A percentile compares a stretch with the other conserved stretches of the same genome.
These are phyloP conservation scores for Pleoardoris graminearum DNA, from an alignment of 2,329 filamentous ascomycete species.

Conservation along the genomic window DNA sequence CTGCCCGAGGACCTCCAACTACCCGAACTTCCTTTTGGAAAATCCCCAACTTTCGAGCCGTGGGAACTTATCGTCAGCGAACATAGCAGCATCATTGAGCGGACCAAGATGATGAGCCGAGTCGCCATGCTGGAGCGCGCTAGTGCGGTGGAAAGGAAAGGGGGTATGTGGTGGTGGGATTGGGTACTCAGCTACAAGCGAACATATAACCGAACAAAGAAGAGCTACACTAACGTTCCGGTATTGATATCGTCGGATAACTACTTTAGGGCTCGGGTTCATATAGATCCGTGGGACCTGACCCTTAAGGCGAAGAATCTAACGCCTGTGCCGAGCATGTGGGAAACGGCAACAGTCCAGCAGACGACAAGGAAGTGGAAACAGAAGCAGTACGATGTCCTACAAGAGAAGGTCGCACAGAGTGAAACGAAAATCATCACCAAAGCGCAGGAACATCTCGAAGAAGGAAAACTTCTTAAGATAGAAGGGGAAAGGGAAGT, in stretches of 20 bases:
- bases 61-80: slow-evolving; percentile 1
- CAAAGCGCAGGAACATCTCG: no score
- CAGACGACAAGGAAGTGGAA: background rate
- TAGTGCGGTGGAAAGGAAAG: background rate
- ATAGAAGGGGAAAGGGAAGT: no score
- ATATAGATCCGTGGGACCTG: background rate
- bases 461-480: no score
- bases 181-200: background rate
- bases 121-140: background rate
- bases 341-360: background rate
- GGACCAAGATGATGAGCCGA: background rate
- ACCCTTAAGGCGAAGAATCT: background rate
- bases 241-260: background rate
- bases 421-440: no score
- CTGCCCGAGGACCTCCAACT: background rate
- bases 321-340: background rate
- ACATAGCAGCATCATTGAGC: background rate
- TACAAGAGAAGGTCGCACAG: no score
- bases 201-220: background rate
- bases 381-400: no score
- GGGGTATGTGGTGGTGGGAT: background rate
- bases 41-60: background rate
- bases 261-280: background rate
- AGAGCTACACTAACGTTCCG: background rate
- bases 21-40: background rate